Percentiles rank a stretch among this genome's conserved stretches.
These are phyloP conservation scores for Malassezia arunalokei DNA, from an alignment of 1,284 basidiomycete species.

Conservation along the genomic window DNA sequence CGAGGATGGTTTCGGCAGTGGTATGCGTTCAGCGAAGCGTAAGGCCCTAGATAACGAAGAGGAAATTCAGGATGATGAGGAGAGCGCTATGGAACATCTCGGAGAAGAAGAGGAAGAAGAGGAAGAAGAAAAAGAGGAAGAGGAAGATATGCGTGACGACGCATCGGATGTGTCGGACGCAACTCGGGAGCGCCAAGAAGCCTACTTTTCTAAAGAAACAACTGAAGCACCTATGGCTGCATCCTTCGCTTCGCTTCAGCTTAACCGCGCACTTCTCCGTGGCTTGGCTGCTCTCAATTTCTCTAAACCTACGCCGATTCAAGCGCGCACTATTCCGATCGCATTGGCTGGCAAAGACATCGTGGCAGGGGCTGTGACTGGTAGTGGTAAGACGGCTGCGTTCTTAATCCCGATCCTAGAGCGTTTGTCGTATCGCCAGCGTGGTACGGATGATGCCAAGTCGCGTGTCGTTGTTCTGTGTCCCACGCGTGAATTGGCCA, in stretches of 20 bases:
- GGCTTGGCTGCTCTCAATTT: conserved; percentile 71
- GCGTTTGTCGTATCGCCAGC: conserved; percentile 33
- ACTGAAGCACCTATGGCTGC: conserved; percentile 17
- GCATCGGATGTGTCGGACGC: conserved; percentile 17
- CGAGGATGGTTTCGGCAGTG: conserved; percentile 32
- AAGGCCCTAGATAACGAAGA: conserved; percentile 40
- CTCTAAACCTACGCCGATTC: conserved; percentile 72
- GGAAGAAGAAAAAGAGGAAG: conserved; percentile 20
- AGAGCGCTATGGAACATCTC: conserved; percentile 12
- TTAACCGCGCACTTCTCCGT: conserved; percentile 77
- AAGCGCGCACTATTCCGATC: conserved; percentile 50
- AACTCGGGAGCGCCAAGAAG: conserved; percentile 23
- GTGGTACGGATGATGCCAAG: conserved; percentile 4
- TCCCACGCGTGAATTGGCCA: conserved; percentile 50
- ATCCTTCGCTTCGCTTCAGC: conserved; percentile 69
- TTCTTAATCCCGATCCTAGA: conserved; percentile 83
- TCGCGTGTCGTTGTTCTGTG: conserved; percentile 48
- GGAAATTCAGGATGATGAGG: conserved; percentile 24
- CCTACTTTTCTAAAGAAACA: conserved; percentile 31
- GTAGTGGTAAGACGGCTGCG: conserved; percentile 81
- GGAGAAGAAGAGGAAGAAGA: not conserved
- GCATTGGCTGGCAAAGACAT: conserved; percentile 48
- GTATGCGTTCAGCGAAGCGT: conserved; percentile 8
- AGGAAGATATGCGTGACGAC: conserved; percentile 16
- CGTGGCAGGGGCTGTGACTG: conserved; percentile 75